These are phyloP conservation scores for Mycena belliarum DNA, from an alignment of 768 basidiomycete genomes.

Conservation along the genomic window DNA sequence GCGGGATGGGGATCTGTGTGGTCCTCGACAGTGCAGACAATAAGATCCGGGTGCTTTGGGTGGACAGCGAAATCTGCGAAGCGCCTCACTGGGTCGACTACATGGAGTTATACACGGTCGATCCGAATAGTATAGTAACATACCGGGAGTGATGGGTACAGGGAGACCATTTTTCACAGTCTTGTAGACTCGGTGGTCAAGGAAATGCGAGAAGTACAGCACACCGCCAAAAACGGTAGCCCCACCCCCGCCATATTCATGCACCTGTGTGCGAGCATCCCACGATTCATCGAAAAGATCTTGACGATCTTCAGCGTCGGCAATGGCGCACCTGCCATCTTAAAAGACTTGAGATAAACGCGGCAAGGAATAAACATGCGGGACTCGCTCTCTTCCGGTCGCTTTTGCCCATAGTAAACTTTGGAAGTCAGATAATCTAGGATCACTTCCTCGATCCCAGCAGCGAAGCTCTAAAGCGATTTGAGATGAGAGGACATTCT, in stretches of 20 bases:
- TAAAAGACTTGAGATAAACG: no score
- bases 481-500: no score
- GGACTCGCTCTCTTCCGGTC: neutral
- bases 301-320: neutral
- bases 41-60: neutral
- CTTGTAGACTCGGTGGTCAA: conserved; percentile 3
- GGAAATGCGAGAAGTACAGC: conserved; percentile 1
- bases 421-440: neutral
- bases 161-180: neutral
- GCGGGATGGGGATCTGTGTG: conserved; percentile 3
- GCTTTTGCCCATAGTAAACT: conserved; percentile 3
- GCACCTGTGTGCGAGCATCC: conserved; percentile 4
- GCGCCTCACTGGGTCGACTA: neutral
- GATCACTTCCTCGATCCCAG: neutral
- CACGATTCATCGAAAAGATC: neutral
- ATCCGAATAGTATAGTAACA: neutral
- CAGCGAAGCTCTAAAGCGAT: neutral
- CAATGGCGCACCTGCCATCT: neutral
- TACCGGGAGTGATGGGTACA: neutral
- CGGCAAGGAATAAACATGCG: no score
- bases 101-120: neutral
- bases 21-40: neutral
- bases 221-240: neutral
- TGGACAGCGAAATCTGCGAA: conserved; percentile 8
- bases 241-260: conserved; percentile 5